Percentiles rank a stretch among this genome's conserved stretches.
These are phyloP conservation scores for Phytophthora palmivora DNA, from an alignment of 352 stramenopile genomes.

Conservation along the genomic window DNA sequence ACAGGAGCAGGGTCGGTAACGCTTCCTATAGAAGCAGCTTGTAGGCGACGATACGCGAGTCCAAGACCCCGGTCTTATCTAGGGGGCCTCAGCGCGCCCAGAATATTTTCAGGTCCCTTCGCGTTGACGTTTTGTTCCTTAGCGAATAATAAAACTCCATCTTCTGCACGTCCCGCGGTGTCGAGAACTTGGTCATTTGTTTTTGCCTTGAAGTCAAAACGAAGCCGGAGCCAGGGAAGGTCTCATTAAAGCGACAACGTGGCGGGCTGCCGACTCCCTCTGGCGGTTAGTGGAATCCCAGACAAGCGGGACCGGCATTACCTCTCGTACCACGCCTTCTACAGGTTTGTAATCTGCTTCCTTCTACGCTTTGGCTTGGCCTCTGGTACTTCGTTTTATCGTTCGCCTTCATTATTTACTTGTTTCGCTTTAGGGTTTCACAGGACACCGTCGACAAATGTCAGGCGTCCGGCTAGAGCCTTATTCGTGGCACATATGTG, in stretches of 20 bases:
- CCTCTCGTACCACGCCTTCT: too few species aligned
- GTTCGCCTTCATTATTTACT: background rate
- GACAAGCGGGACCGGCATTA: too few species aligned
- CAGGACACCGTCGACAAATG: slow-evolving; percentile 5
- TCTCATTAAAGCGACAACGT: background rate
- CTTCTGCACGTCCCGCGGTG: background rate
- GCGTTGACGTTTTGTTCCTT: background rate
- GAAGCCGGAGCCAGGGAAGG: too few species aligned
- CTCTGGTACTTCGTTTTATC: slow-evolving; percentile 9
- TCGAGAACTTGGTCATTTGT: slow-evolving; percentile 15
- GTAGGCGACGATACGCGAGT: slow-evolving; percentile 6
- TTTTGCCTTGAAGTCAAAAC: background rate
- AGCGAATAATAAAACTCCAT: slow-evolving; percentile 2
- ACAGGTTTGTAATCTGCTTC: slow-evolving; percentile 4
- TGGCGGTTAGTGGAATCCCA: too few species aligned
- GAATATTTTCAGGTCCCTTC: slow-evolving; percentile 3
- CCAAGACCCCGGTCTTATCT: slow-evolving; percentile 1
- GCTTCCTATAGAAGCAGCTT: slow-evolving; percentile 4
- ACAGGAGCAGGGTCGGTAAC: slow-evolving; percentile 4
- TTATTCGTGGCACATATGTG: slow-evolving; percentile 12
- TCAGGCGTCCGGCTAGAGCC: background rate
- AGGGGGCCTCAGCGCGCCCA: slow-evolving; percentile 8
- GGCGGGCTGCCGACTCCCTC: too few species aligned
- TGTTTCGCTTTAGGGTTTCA: background rate
- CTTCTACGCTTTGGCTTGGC: slow-evolving; percentile 12